These are phyloP conservation scores for Botrytis paeoniae DNA, from an alignment of 2,329 filamentous ascomycete species.

Conservation along the genomic window DNA sequence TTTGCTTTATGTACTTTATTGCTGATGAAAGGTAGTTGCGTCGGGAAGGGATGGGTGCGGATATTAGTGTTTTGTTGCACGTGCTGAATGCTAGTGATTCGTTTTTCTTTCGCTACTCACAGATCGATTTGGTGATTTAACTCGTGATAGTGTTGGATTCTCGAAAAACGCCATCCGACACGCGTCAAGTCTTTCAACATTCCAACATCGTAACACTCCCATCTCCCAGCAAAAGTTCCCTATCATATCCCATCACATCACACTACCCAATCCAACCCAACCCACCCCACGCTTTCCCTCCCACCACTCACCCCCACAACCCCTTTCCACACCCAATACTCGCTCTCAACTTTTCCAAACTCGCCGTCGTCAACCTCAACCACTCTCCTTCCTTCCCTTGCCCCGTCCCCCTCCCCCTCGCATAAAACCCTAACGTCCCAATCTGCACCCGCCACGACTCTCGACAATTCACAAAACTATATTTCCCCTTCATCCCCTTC, in stretches of 20 bases:
- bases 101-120: not conserved
- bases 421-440: slow-evolving; percentile 16
- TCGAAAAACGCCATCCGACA: not conserved
- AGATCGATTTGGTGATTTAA: too few relatives aligned
- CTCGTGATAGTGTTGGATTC: too few relatives aligned
- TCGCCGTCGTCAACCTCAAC: not conserved
- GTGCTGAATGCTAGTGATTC: not conserved
- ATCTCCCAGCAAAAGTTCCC: not conserved
- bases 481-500: slow-evolving; percentile 2
- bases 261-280: not conserved
- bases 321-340: not conserved
- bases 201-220: too few relatives aligned
- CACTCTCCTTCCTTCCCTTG: not conserved
- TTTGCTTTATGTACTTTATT: too few relatives aligned
- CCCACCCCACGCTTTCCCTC: not conserved
- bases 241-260: not conserved
- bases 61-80: too few relatives aligned
- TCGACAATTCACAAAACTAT: slow-evolving; percentile 16
- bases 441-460: not conserved
- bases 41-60: too few relatives aligned
- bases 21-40: too few relatives aligned
- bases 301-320: not conserved
- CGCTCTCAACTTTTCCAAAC: slow-evolving; percentile 10
- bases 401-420: not conserved
- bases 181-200: not conserved